Base-by-base conservation (phyloP, 805 yeast species). In the Wickerhamomyces rabaulensis region DNA sequence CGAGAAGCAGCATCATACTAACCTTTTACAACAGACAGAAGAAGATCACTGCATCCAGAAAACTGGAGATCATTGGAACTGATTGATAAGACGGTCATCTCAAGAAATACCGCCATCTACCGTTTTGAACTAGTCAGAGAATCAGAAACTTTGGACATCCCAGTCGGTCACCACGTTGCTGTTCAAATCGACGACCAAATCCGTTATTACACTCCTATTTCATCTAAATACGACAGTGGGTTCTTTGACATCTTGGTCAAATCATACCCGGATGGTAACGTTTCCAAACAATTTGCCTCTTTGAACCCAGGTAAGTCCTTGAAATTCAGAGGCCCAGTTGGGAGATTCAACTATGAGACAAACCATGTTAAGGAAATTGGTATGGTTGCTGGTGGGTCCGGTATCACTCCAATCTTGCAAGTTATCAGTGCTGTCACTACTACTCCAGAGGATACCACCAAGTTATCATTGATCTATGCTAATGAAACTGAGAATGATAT, bases 331-430 rank as follows among this genome's bases (percentile, higher is more conserved):
- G 95, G 95, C 2, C 90, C 94, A 16, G 85, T 85, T 42, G 94
- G 95, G 15, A 75, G 82, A 61, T 79, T 87, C 65, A 64, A 78
- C 29, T 84, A 83, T 61, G 57, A 52, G n/a, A 55, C 69, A 13
- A 84, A 84, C 60, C 75, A 79, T 69, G 83, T 80, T 37, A 75
- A 75, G 50, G 78, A 80, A 49, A 71, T 87, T 47, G 80, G 82
- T 17, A 73, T 87, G 68, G 72, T 87, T 55, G 92, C 91, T 8
- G 95, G 94, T 54, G 95, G 95, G 17, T 80, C 92, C 0, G 95
- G 97, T 44, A 84, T 91, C 52, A 88, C 97, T 9, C 97, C 97
- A 35, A 82, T 88, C 67, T 74, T 86, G 59, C 95, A 90, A 67
- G 84, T 91, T 15, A 71, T 87, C 44, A 81, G 86, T 50, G 77